Evolutionary conservation across 2,329 filamentous ascomycete species (phyloP), one percentile per base, ranked within the genome.

Genomic region (Ophiosphaerella narmari): DNA sequence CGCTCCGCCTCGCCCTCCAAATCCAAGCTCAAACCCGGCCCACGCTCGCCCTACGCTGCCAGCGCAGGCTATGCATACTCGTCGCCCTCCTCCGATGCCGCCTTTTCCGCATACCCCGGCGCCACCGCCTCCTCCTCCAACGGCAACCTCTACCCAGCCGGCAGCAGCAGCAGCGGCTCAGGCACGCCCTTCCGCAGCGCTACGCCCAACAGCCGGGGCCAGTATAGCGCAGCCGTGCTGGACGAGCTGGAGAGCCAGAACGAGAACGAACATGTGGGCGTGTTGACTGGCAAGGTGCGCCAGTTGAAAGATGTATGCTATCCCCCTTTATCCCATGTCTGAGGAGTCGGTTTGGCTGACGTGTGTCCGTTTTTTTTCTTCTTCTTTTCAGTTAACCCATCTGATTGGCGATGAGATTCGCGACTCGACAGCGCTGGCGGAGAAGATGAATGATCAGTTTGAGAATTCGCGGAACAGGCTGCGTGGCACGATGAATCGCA

Each of bases 181-280:
- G 43, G 48, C 7, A 39, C 18, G 0, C 26, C 32, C 0, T 78
- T 72, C 48, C 52, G 77, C 14, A 48, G 63, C 14, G 77, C 77
- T 52, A 80, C 77, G 46, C 77, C 77, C 50, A 78, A 79, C 63
- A 70, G 69, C 9, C 90, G 88, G 70, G 93, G 93, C 12, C 92
- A 97, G 73, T 97, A 97, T 74, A 93, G 88, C 70, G 88, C 95
- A 66, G 89, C 92, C 16, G 91, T 96, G 40, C 82, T 99, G 45
- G 91, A 90, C 71, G 91, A 96, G 76, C 82, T 99, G 53, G 94
- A 99, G 78, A 93, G 89, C 67, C 94, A 99, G 77, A 97, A 97
- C 70, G 92, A 97, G 26, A 42, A 48, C 63, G 81, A 85, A 50
- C 88, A 97, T 65, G 87, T 97, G 9, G 88, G 91, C 54, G 91